Evolutionary conservation across 2,329 filamentous ascomycete species (phyloP).

Genomic region (Xylaria sp.): DNA sequence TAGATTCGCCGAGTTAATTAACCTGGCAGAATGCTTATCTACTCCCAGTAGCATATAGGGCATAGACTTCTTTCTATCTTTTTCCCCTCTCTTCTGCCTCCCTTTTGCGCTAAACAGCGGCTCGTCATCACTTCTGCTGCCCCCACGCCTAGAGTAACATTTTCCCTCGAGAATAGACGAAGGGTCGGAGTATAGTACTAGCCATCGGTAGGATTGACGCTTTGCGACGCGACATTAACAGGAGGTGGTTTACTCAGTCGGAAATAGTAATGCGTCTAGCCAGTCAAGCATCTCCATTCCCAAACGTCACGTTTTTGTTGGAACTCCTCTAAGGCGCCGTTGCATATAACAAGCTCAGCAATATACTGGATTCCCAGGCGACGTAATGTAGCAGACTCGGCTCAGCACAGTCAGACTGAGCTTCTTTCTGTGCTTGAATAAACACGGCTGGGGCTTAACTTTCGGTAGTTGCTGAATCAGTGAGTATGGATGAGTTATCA

Average conservation of each 20-base stretch:
- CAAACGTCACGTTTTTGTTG: background rate
- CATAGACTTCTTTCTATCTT: too few species aligned
- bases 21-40: too few species aligned
- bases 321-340: background rate
- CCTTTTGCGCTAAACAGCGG: background rate
- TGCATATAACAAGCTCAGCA: conserved; percentile 22
- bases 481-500: background rate
- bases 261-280: conserved; percentile 12
- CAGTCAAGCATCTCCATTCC: conserved; percentile 20
- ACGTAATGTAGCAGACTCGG: conserved; percentile 14
- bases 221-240: background rate
- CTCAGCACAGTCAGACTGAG: conserved; percentile 8
- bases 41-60: too few species aligned
- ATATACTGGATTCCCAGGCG: background rate
- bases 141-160: background rate
- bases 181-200: background rate
- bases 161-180: background rate
- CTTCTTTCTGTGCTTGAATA: background rate
- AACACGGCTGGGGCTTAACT: background rate
- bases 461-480: background rate
- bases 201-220: too few species aligned
- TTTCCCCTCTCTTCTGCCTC: too few species aligned
- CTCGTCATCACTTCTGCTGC: background rate
- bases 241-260: background rate
- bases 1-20: background rate